Percentiles rank a stretch among this genome's conserved stretches.
Conservation (phyloP, 371 early-diverging fungal species). For the Rhizopus sp. region DNA sequence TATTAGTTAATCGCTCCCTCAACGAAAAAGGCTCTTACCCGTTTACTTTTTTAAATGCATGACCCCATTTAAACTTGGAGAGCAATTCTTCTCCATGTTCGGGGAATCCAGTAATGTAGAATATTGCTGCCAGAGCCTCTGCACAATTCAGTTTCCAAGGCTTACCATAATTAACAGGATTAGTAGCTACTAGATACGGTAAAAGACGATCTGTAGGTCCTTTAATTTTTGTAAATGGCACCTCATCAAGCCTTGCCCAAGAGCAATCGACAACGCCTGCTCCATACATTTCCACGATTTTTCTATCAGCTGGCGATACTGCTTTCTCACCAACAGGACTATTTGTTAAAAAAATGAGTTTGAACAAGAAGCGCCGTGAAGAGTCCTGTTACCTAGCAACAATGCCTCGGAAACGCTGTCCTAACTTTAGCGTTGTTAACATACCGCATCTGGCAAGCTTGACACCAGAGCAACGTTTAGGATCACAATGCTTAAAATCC, state of each 20-base stretch:
- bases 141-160: constrained; percentile 99
- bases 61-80: constrained; percentile 96
- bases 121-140: constrained; percentile 97
- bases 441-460: constrained; percentile 87
- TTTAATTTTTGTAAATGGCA: constrained; percentile 89
- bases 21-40: constrained; percentile 35
- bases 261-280: constrained; percentile 98
- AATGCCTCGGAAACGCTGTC: constrained; percentile 91
- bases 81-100: constrained; percentile 87
- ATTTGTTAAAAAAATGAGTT: constrained; percentile 4
- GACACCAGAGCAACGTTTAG: constrained; percentile 97
- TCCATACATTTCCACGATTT: constrained; percentile 72
- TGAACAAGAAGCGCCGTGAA: too few relatives aligned
- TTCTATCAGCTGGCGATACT: constrained; percentile 92
- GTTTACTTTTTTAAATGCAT: constrained; percentile 88
- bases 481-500: constrained; percentile 99
- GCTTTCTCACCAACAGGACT: constrained; percentile 87
- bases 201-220: constrained; percentile 85
- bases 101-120: constrained; percentile 91
- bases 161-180: constrained; percentile 99
- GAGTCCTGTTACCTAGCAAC: constrained; percentile 73
- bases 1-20: neutral
- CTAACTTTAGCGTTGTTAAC: constrained; percentile 80
- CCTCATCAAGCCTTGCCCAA: constrained; percentile 97
- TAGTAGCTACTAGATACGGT: constrained; percentile 98